Evolutionary conservation across 768 basidiomycete genomes (phyloP).

Genomic region (Collybiopsis luxurians): DNA sequence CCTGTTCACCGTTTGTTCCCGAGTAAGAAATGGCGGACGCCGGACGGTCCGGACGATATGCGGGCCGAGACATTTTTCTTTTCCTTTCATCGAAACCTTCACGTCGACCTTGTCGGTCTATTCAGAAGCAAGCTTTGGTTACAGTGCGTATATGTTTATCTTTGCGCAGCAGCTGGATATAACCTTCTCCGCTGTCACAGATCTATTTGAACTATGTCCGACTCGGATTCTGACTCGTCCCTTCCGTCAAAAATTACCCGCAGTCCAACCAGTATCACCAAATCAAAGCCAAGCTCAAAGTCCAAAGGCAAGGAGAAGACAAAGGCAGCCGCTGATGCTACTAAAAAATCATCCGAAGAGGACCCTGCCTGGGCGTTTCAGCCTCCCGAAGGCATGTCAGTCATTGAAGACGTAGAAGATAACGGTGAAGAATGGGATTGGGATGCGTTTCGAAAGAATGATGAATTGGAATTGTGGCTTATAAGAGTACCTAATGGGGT

Average conservation of each 20-base stretch:
- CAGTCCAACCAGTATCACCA: conserved; percentile 11
- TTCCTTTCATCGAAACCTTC: too few relatives aligned
- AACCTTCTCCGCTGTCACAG: too few relatives aligned
- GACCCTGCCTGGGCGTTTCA: conserved; percentile 58
- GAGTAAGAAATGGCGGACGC: too few relatives aligned
- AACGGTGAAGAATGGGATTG: conserved; percentile 58
- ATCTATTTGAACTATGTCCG: too few relatives aligned
- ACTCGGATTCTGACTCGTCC: neutral
- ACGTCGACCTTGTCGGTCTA: too few relatives aligned
- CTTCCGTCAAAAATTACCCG: neutral
- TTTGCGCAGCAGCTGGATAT: too few relatives aligned
- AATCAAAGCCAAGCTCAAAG: conserved; percentile 17
- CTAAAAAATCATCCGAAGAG: conserved; percentile 49
- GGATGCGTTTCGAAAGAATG: conserved; percentile 54
- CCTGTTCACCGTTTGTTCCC: too few relatives aligned
- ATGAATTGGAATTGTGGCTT: conserved; percentile 67
- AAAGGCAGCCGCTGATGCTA: conserved; percentile 14
- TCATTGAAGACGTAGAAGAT: conserved; percentile 36
- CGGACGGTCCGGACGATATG: too few relatives aligned
- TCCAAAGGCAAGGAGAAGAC: conserved; percentile 10
- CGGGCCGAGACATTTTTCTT: too few relatives aligned
- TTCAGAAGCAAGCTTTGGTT: too few relatives aligned
- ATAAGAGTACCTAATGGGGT: conserved; percentile 69
- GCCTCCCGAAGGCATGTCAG: conserved; percentile 51
- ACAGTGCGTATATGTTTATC: too few relatives aligned